Evolutionary conservation across 345 rosid genomes (phyloP), one percentile per base, ranked within the genome.

Genomic region (Iberis pinnata): DNA sequence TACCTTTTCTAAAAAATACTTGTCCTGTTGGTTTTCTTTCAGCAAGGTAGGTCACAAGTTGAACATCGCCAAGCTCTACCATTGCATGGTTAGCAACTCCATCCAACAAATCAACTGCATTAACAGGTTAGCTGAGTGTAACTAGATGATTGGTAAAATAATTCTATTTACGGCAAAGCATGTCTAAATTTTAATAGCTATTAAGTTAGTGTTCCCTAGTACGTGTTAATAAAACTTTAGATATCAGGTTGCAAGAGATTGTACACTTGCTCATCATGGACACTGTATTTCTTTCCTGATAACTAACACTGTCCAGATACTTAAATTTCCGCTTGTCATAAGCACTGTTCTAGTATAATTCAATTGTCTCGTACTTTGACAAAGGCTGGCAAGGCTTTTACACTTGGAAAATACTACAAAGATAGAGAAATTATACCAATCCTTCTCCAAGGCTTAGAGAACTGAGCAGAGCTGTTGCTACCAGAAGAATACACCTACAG

Each of bases 1-100:
- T 54, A 82, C 98, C 98, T 63, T 69, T 74, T 60, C 86, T 76
- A 51, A 84, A 90, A 73, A 75, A 74, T 35, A 74, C 66, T 44
- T 76, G 84, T 44, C 95, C 92, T 0, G 81, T 79, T 49, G 90
- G 79, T 63, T 76, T 90, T 74, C 63, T 86, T 80, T 87, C 96
- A 49, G 96, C 82, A 69, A 90, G 78, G 72, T 79, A 73, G 24
- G 78, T 67, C 36, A 85, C 87, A 62, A 90, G 73, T 53, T 68
- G 75, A 56, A 74, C 56, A 33, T 90, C 87, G 24, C 82, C 81
- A 61, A 90, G 79, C 71, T 86, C 96, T 64, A 87, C 73, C 70
- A 78, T 65, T n/a, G 87, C 92, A 63, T 70, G 70, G 69, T 74
- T 80, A 49, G 92, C 89, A 68, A 87, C 69, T 53, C 87, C 92